Base-by-base conservation (phyloP, 2,329 filamentous ascomycete species). In the Paecilomyces sp. region DNA sequence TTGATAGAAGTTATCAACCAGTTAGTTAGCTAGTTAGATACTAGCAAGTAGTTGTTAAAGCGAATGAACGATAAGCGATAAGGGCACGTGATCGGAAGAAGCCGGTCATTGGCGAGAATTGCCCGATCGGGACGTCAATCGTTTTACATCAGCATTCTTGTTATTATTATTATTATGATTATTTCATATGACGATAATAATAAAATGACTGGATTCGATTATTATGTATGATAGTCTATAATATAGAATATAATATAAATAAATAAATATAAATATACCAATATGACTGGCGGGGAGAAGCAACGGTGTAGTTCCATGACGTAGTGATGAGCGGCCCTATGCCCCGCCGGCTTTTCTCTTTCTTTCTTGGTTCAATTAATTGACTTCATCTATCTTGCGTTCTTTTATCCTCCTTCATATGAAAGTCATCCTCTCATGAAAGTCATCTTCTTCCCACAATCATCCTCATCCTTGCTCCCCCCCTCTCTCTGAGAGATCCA, bases 281-380 rank as follows among this genome's bases (percentile, higher is more conserved):
- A 28, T 6, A 28, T 28, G 25, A 28, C 25, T 28, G 25, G 25
- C 25, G 25, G 25, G 25, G 25, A 28, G 25, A 28, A 28, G 22
- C 22, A 28, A 28, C 22, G 22, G 22, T 22, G 22, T 22, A 22
- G 22, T 22, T 28, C 25, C 68, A 72, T 72, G 70, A 73, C 70
- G 70, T 73, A 70, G 67, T 61, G 63, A 67, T 72, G 68, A 71
- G 61, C 54, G n/a, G 18, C 36, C 50, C 24, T 41, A 51, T 52
- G 22, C 24, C 28, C 51, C 51, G 51, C 51, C 51, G 9, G 24
- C 28, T 47, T 18, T 8, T 5, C 36, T 18, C 4, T 18, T 18
- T n/a, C 9, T 18, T 47, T 9, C 18, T 22, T n/a, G 25, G 25
- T 28, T 28, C 25, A 28, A 22, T 22, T 22, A 28, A 22, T 22